These are phyloP conservation scores for Phytophthora lateralis DNA, from an alignment of 352 stramenopile species.

Conservation along the genomic window DNA sequence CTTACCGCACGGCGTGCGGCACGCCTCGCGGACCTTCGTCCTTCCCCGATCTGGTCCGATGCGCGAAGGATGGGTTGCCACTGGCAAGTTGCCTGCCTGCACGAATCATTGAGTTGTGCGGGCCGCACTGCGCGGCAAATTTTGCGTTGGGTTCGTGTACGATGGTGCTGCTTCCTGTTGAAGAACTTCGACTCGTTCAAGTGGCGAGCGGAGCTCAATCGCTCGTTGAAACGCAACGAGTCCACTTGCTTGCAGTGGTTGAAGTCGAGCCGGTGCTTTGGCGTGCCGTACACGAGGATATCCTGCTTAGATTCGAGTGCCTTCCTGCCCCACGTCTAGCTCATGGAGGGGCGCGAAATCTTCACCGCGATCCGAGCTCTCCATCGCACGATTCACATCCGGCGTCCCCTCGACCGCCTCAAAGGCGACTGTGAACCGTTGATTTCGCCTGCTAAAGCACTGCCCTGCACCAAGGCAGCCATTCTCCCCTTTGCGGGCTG, in stretches of 20 bases:
- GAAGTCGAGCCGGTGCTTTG: not conserved
- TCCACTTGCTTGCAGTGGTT: not conserved
- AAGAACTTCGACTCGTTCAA: too few species aligned
- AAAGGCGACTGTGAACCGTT: conserved; percentile 22
- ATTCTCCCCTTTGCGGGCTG: conserved; percentile 21
- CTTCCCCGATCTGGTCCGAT: not conserved
- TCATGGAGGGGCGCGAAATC: conserved; percentile 20
- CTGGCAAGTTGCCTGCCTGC: too few species aligned
- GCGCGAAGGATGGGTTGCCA: conserved; percentile 3
- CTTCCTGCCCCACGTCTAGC: conserved; percentile 3
- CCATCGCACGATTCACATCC: not conserved
- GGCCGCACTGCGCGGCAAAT: too few species aligned
- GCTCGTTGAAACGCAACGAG: not conserved
- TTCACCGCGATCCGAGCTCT: conserved; percentile 3
- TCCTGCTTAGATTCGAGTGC: not conserved
- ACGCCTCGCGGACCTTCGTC: conserved; percentile 5
- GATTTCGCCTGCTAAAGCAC: conserved; percentile 4
- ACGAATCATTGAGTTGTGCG: too few species aligned
- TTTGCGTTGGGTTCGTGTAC: too few species aligned
- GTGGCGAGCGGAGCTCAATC: too few species aligned
- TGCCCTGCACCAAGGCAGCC: not conserved
- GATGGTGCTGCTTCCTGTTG: too few species aligned
- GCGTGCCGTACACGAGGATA: conserved; percentile 3
- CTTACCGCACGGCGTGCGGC: not conserved
- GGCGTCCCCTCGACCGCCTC: conserved; percentile 12